Percentiles rank a stretch among this genome's conserved stretches.
These are phyloP conservation scores for Pichia nakasei DNA, from an alignment of 805 yeast genomes.

Conservation along the genomic window DNA sequence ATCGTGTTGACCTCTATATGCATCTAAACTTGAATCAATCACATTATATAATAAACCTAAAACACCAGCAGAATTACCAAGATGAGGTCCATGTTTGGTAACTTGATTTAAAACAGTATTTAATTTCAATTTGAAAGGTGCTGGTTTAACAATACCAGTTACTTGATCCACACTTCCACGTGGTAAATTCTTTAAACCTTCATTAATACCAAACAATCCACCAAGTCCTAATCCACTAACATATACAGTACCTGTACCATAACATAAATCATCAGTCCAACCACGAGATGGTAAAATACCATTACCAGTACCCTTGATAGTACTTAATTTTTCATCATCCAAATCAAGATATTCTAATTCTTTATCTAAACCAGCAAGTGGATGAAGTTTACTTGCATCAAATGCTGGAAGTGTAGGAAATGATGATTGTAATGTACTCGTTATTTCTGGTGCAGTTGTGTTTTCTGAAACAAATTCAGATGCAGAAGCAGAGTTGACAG, in stretches of 20 bases:
- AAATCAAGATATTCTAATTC: constrained; percentile 86
- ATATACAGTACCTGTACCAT: constrained; percentile 95
- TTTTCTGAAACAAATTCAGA: not conserved
- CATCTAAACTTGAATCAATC: constrained; percentile 70
- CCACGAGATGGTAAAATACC: constrained; percentile 94
- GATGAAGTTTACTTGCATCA: constrained; percentile 73
- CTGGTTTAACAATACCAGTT: constrained; percentile 37
- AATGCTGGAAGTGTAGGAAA: constrained; percentile 27
- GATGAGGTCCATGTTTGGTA: constrained; percentile 91
- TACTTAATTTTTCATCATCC: constrained; percentile 70
- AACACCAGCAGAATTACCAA: constrained; percentile 94
- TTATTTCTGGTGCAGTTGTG: constrained; percentile 16
- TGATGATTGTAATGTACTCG: not conserved
- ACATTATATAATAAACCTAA: constrained; percentile 84
- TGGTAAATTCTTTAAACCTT: constrained; percentile 75
- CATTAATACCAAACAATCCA: constrained; percentile 80
- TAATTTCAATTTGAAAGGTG: constrained; percentile 72
- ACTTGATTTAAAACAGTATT: constrained; percentile 87
- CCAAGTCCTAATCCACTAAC: constrained; percentile 80
- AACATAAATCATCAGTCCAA: constrained; percentile 95
- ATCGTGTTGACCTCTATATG: constrained; percentile 83
- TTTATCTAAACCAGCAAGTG: constrained; percentile 84
- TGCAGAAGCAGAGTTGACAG: not conserved
- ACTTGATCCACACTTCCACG: constrained; percentile 51
- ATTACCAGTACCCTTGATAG: constrained; percentile 73